A percentile compares a stretch with the other conserved stretches of the same genome.
These are phyloP conservation scores for Castanea sativa DNA, from an alignment of 306 rosid genomes.

Conservation along the genomic window DNA sequence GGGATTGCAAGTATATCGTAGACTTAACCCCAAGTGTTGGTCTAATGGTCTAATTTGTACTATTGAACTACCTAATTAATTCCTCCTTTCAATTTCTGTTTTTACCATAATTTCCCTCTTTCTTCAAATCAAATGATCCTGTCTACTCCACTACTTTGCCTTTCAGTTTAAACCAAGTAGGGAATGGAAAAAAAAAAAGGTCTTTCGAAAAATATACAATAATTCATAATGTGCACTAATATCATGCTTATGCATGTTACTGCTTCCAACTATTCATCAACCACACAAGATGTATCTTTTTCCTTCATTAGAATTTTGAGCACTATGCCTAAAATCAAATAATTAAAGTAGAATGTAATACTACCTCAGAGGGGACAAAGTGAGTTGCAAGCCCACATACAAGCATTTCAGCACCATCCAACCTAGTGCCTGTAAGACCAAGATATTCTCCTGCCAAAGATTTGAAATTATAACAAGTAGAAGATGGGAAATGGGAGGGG, in stretches of 20 bases:
- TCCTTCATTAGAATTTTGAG: neutral
- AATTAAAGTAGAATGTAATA: slow-evolving; percentile 14
- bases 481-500: neutral
- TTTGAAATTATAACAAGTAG: slow-evolving; percentile 17
- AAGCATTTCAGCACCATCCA: slow-evolving; percentile 98
- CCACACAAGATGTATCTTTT: neutral
- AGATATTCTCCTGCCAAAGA: slow-evolving; percentile 84
- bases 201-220: too few species aligned
- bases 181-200: too few species aligned
- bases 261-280: neutral
- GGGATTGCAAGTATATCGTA: too few species aligned
- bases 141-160: too few species aligned
- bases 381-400: slow-evolving; percentile 95
- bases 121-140: too few species aligned
- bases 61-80: neutral
- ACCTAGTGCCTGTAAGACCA: slow-evolving; percentile 86
- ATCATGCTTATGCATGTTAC: neutral
- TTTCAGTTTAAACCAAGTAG: too few species aligned
- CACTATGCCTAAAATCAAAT: neutral
- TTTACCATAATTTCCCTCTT: too few species aligned
- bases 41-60: too few species aligned
- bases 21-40: neutral
- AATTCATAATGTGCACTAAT: neutral
- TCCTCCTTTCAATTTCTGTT: neutral
- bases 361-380: slow-evolving; percentile 74